Conservation (phyloP, 2,329 filamentous ascomycete species). For the Cytospora mali region DNA sequence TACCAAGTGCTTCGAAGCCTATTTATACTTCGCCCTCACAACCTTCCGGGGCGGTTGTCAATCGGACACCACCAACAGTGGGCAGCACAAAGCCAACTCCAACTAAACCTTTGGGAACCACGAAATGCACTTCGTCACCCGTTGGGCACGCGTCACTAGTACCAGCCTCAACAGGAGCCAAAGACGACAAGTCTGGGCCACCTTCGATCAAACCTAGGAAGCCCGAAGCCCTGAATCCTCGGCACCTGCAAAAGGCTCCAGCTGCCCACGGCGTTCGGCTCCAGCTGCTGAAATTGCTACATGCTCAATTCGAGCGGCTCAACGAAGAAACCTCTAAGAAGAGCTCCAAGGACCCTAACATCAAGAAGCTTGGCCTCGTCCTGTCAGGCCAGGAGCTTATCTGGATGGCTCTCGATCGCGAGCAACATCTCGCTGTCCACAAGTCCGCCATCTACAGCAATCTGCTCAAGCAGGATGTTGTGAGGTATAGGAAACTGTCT, state of each 20-base stretch:
- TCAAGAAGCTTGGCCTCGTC: slow-evolving; percentile 47
- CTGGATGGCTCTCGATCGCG: slow-evolving; percentile 71
- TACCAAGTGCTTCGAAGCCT: not conserved
- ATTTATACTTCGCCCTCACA: not conserved
- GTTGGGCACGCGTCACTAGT: slow-evolving; percentile 6
- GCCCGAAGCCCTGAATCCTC: slow-evolving; percentile 66
- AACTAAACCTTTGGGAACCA: not conserved
- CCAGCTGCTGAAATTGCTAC: slow-evolving; percentile 63
- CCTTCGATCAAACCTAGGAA: slow-evolving; percentile 34
- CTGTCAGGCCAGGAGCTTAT: slow-evolving; percentile 69
- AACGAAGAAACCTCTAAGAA: slow-evolving; percentile 64
- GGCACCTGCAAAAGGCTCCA: slow-evolving; percentile 61
- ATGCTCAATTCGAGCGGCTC: slow-evolving; percentile 66
- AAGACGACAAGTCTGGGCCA: slow-evolving; percentile 8
- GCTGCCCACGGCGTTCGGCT: slow-evolving; percentile 59
- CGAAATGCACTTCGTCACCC: slow-evolving; percentile 7
- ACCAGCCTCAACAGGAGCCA: slow-evolving; percentile 12
- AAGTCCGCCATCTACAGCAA: slow-evolving; percentile 77
- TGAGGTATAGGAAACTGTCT: slow-evolving; percentile 75
- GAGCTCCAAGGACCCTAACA: slow-evolving; percentile 50
- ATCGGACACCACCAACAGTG: not conserved
- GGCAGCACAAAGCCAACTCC: slow-evolving; percentile 1
- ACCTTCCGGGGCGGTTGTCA: not conserved
- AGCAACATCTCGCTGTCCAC: slow-evolving; percentile 72
- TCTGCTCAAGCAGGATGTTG: slow-evolving; percentile 79